A percentile compares a stretch with the other conserved stretches of the same genome.
phyloP scores from a whole-genome alignment of 345 rosid species.

The Mercurialis annua region DNA sequence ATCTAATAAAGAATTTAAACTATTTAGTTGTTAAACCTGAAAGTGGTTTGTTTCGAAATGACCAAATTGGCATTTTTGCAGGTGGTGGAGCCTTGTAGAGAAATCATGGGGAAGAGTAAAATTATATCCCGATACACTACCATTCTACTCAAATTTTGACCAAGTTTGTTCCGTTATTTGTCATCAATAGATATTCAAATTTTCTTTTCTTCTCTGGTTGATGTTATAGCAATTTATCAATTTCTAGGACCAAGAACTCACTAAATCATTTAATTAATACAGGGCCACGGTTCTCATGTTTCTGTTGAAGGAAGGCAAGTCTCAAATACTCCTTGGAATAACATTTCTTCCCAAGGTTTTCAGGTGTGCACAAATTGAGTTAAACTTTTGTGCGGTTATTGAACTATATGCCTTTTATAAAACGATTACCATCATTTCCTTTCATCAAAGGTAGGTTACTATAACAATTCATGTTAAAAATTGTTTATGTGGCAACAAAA shows the following conservation, averaged over 20 bases:
- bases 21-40: too few species aligned
- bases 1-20: too few species aligned
- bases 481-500: not conserved
- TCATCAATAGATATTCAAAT: too few species aligned
- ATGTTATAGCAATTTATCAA: too few species aligned
- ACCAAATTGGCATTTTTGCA: too few species aligned
- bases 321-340: constrained; percentile 57
- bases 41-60: too few species aligned
- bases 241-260: not conserved
- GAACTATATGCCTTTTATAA: not conserved
- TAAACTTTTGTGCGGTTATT: not conserved
- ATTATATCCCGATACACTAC: constrained; percentile 56
- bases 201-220: not conserved
- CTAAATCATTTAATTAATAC: constrained; percentile 14
- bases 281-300: constrained; percentile 78
- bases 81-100: constrained; percentile 88
- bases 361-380: constrained; percentile 39
- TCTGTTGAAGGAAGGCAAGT: constrained; percentile 49
- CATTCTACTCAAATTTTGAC: constrained; percentile 85
- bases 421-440: too few species aligned
- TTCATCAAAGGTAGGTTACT: too few species aligned
- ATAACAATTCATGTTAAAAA: not conserved
- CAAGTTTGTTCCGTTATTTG: too few species aligned
- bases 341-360: constrained; percentile 68
- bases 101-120: constrained; percentile 73